Evolutionary conservation across 352 stramenopile species (phyloP).

Genomic region (Phytophthora fragariaefolia): DNA sequence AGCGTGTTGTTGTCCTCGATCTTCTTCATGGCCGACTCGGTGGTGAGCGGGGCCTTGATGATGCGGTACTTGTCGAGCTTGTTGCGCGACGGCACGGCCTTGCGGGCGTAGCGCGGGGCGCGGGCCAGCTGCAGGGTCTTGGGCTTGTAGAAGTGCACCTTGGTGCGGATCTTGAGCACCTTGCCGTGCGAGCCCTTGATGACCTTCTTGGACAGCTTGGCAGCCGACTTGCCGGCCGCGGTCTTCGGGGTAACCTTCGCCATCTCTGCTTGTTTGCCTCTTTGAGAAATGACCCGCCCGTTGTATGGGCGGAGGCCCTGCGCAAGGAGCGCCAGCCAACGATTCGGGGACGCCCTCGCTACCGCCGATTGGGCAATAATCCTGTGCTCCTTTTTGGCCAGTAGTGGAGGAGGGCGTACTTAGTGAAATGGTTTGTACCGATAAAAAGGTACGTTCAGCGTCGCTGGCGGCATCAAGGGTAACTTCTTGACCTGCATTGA

Average conservation of each 20-base stretch:
- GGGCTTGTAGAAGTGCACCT: slow-evolving; percentile 99
- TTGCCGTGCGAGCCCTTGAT: slow-evolving; percentile 98
- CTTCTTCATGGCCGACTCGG: slow-evolving; percentile 99
- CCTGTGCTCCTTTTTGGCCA: neutral
- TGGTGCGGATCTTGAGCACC: slow-evolving; percentile 98
- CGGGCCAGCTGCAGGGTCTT: slow-evolving; percentile 96
- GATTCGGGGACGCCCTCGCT: slow-evolving; percentile 9
- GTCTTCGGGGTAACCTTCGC: slow-evolving; percentile 83
- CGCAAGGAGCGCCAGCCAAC: slow-evolving; percentile 38
- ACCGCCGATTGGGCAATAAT: neutral
- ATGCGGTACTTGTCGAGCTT: slow-evolving; percentile 99
- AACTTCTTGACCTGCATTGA: slow-evolving; percentile 1
- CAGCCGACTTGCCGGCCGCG: slow-evolving; percentile 91
- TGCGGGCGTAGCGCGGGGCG: slow-evolving; percentile 97
- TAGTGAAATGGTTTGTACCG: neutral
- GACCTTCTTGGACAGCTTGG: slow-evolving; percentile 94
- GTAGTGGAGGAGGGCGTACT: slow-evolving; percentile 6
- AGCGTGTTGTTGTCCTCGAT: slow-evolving; percentile 99
- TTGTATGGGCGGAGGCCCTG: neutral
- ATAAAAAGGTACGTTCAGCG: neutral
- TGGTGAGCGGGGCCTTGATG: slow-evolving; percentile 99
- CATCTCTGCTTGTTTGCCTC: slow-evolving; percentile 71
- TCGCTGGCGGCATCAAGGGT: slow-evolving; percentile 13
- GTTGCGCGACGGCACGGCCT: slow-evolving; percentile 93
- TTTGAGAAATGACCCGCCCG: slow-evolving; percentile 46